Conservation (phyloP, 2,329 filamentous ascomycete genomes). For the Dactylellina drechsleri region DNA sequence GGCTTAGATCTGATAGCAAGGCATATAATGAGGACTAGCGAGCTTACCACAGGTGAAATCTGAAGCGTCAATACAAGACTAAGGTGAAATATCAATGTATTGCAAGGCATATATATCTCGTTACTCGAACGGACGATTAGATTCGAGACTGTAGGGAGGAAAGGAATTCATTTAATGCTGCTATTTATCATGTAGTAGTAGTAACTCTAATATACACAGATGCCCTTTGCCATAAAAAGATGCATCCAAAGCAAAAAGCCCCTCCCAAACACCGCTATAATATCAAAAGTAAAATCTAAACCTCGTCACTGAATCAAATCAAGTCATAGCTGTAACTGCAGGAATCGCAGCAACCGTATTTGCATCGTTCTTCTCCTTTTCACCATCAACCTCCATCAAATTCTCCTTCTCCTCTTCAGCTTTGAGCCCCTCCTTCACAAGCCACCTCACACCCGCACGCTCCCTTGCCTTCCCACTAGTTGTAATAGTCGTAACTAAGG, state of each 20-base stretch:
- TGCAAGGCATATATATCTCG: too few species aligned
- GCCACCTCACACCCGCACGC: conserved; percentile 18
- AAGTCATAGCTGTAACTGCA: neutral
- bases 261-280: too few species aligned
- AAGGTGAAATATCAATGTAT: too few species aligned
- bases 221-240: neutral
- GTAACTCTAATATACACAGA: conserved; percentile 26
- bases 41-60: too few species aligned
- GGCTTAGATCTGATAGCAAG: too few species aligned
- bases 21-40: too few species aligned
- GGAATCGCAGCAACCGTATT: neutral
- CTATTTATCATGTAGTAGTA: neutral
- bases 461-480: conserved; percentile 6
- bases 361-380: conserved; percentile 14
- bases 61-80: too few species aligned
- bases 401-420: conserved; percentile 33
- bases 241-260: conserved; percentile 18
- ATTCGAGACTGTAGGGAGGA: neutral
- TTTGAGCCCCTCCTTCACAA: conserved; percentile 25
- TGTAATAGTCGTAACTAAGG: neutral
- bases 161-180: neutral
- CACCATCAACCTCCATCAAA: conserved; percentile 30
- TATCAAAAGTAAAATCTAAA: too few species aligned
- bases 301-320: neutral
- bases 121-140: too few species aligned